phyloP scores from a whole-genome alignment of 164 flowering plant genomes.

The Paratinospora sagittata region DNA sequence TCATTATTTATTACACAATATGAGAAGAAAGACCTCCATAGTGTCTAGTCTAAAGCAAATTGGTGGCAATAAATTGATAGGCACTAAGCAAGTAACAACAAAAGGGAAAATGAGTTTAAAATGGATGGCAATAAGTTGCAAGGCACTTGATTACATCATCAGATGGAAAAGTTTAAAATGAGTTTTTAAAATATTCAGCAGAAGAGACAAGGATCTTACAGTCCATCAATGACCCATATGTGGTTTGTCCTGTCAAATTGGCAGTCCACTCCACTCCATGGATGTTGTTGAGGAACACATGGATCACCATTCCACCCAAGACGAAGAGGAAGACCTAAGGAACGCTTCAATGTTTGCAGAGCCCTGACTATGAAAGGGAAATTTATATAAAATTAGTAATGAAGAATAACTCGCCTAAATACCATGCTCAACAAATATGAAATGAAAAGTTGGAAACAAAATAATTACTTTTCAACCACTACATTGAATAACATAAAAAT shows the following conservation, averaged over 20 bases:
- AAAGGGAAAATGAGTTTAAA: background rate
- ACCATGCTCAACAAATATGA: background rate
- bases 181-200: too few species aligned
- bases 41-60: background rate
- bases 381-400: conserved; percentile 17
- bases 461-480: background rate
- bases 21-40: too few species aligned
- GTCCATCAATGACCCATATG: conserved; percentile 92
- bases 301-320: conserved; percentile 99
- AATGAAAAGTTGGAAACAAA: background rate
- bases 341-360: conserved; percentile 57
- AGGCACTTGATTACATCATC: conserved; percentile 3
- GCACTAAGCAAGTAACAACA: background rate
- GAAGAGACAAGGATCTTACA: conserved; percentile 46
- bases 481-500: background rate
- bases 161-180: background rate
- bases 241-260: conserved; percentile 43
- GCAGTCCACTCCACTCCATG: conserved; percentile 98
- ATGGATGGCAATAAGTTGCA: background rate
- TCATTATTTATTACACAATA: background rate
- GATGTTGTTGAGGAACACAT: conserved; percentile 96
- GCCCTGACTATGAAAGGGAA: conserved; percentile 54
- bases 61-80: background rate
- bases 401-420: background rate
- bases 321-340: conserved; percentile 82